These are phyloP conservation scores for Suhomyces yuchorum DNA, from an alignment of 1,139 yeast species.

Conservation along the genomic window DNA sequence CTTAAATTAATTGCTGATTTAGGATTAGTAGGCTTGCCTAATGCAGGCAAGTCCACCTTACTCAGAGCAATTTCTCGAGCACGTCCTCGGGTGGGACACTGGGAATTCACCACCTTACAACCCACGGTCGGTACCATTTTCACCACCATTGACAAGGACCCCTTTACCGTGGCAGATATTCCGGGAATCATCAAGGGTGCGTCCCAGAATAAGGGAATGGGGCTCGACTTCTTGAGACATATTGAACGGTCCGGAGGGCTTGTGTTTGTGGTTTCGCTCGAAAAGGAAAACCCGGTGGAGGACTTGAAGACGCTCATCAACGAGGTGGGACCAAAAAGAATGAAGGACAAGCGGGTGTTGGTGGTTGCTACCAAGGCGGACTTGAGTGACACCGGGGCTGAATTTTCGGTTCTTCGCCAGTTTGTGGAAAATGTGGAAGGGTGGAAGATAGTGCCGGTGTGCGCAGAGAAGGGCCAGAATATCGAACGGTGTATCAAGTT, in stretches of 20 bases:
- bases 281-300: slow-evolving; percentile 57
- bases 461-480: slow-evolving; percentile 75
- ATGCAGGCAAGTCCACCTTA: slow-evolving; percentile 93
- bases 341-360: slow-evolving; percentile 60
- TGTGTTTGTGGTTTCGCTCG: slow-evolving; percentile 83
- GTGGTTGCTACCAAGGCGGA: slow-evolving; percentile 95
- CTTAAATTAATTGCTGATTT: slow-evolving; percentile 86
- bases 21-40: slow-evolving; percentile 93
- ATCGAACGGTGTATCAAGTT: slow-evolving; percentile 65
- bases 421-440: slow-evolving; percentile 39
- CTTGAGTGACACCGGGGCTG: slow-evolving; percentile 51
- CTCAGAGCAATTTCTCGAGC: slow-evolving; percentile 89
- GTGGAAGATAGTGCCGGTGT: slow-evolving; percentile 83
- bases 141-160: slow-evolving; percentile 63
- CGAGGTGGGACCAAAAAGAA: slow-evolving; percentile 70
- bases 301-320: slow-evolving; percentile 63
- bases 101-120: slow-evolving; percentile 94
- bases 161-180: slow-evolving; percentile 94
- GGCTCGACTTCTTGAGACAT: slow-evolving; percentile 87
- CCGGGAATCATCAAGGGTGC: slow-evolving; percentile 96
- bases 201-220: slow-evolving; percentile 83
- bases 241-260: slow-evolving; percentile 89
- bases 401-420: slow-evolving; percentile 43
- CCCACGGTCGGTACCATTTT: slow-evolving; percentile 90
- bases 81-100: slow-evolving; percentile 88